Conservation (phyloP, 805 yeast genomes). For the Ogataea polymorpha region DNA sequence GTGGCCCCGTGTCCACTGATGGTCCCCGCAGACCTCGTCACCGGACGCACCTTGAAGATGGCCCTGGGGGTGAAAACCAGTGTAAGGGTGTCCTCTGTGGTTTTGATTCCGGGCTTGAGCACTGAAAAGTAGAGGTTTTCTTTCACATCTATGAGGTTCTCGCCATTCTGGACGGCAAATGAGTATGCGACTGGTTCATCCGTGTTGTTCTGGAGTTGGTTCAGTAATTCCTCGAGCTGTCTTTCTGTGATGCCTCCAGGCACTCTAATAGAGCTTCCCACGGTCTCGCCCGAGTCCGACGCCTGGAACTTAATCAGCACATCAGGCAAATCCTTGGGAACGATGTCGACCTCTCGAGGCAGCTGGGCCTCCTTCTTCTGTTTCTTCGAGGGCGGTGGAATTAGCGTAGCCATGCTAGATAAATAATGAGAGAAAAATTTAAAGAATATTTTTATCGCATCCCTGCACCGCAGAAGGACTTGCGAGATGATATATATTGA, state of each 20-base stretch:
- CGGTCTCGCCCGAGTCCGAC: conserved; percentile 82
- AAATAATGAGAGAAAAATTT: not conserved
- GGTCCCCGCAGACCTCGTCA: conserved; percentile 87
- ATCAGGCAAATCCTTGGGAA: conserved; percentile 80
- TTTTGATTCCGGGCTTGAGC: conserved; percentile 78
- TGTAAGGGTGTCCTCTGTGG: conserved; percentile 92
- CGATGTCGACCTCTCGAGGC: conserved; percentile 67
- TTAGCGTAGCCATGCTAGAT: conserved; percentile 73
- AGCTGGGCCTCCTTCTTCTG: conserved; percentile 81
- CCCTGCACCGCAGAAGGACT: conserved; percentile 2
- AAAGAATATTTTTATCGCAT: conserved; percentile 4
- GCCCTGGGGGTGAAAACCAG: conserved; percentile 93
- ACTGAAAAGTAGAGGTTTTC: conserved; percentile 77
- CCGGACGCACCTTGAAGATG: conserved; percentile 86
- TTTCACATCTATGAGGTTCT: conserved; percentile 64
- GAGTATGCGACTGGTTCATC: conserved; percentile 91
- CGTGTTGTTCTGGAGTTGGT: conserved; percentile 63
- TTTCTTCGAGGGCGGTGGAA: conserved; percentile 92
- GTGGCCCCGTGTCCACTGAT: conserved; percentile 96
- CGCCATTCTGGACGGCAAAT: conserved; percentile 61
- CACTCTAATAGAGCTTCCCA: conserved; percentile 83
- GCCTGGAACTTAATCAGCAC: conserved; percentile 89
- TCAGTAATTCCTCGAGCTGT: conserved; percentile 84
- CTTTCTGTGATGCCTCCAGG: conserved; percentile 85
- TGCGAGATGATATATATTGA: too few relatives aligned